Percentiles rank a stretch among this genome's conserved stretches.
These are phyloP conservation scores for Ceratobasidium sp. DNA, from an alignment of 1,284 basidiomycete species.

Conservation along the genomic window DNA sequence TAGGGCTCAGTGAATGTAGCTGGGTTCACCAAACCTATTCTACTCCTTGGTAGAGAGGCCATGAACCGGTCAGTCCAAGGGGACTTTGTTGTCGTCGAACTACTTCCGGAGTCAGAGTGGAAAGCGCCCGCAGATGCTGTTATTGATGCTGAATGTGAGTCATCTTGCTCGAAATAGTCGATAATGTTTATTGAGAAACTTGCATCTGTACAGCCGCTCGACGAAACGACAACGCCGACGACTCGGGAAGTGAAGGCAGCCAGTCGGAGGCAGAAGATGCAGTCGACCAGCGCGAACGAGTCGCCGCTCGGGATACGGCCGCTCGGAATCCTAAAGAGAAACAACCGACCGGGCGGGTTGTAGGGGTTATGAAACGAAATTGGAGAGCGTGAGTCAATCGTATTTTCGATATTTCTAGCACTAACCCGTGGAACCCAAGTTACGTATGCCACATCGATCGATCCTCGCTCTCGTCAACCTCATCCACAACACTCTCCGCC, in stretches of 20 bases:
- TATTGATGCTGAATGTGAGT: conserved; percentile 88
- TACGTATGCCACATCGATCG: conserved; percentile 98
- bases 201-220: conserved; percentile 85
- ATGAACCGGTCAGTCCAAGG: conserved; percentile 98
- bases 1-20: conserved; percentile 87
- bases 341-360: conserved; percentile 92
- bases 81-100: conserved; percentile 92
- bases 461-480: conserved; percentile 85
- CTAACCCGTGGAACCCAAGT: neutral
- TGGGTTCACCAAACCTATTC: conserved; percentile 81
- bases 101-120: conserved; percentile 93
- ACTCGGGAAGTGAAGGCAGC: conserved; percentile 70
- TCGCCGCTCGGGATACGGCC: conserved; percentile 39
- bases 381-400: conserved; percentile 85
- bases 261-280: conserved; percentile 69
- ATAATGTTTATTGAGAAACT: too few species aligned
- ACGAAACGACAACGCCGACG: conserved; percentile 91
- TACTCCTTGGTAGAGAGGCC: conserved; percentile 90
- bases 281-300: conserved; percentile 1
- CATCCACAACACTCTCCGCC: conserved; percentile 84
- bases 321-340: conserved; percentile 60
- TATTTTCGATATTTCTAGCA: neutral
- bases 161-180: too few species aligned
- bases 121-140: conserved; percentile 94
- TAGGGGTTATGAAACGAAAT: conserved; percentile 94